phyloP scores from a whole-genome alignment of 345 rosid species.

The Aurinia saxatilis region DNA sequence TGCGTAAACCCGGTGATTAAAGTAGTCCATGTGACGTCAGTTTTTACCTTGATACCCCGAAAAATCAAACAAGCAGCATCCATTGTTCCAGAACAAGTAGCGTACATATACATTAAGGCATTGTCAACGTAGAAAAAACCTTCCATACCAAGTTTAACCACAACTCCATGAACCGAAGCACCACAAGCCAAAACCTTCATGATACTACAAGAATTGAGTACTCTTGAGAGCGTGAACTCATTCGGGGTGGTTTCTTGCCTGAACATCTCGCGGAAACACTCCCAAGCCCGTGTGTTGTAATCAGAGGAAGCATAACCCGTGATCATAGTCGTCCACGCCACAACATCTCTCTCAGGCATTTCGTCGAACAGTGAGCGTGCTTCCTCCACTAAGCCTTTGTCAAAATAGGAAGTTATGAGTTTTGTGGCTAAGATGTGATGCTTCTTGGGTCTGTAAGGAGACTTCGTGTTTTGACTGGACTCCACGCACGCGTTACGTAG shows the following conservation, averaged over 20 bases:
- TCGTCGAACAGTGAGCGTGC: conserved; percentile 43
- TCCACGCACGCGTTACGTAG: conserved; percentile 29
- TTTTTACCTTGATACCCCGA: conserved; percentile 41
- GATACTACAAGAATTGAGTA: conserved; percentile 67
- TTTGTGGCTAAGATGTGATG: conserved; percentile 62
- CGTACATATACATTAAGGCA: conserved; percentile 68
- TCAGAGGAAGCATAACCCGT: conserved; percentile 39
- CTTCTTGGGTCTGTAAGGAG: conserved; percentile 38
- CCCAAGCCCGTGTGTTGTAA: conserved; percentile 42
- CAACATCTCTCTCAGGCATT: conserved; percentile 30
- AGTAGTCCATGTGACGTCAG: conserved; percentile 75
- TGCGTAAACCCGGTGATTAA: conserved; percentile 80
- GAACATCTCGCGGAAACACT: conserved; percentile 53
- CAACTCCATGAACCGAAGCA: conserved; percentile 55
- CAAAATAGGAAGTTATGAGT: conserved; percentile 44
- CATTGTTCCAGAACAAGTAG: conserved; percentile 52
- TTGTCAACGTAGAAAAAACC: conserved; percentile 63
- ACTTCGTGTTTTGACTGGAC: conserved; percentile 5
- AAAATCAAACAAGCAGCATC: conserved; percentile 56
- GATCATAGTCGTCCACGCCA: conserved; percentile 27
- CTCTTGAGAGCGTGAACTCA: conserved; percentile 59
- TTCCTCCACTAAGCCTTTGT: conserved; percentile 68
- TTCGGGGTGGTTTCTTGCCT: conserved; percentile 41
- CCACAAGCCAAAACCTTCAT: conserved; percentile 49
- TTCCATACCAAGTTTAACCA: conserved; percentile 50